These are phyloP conservation scores for Debaryomycetaceae sp. DNA, from an alignment of 1,139 yeast genomes.

Conservation along the genomic window DNA sequence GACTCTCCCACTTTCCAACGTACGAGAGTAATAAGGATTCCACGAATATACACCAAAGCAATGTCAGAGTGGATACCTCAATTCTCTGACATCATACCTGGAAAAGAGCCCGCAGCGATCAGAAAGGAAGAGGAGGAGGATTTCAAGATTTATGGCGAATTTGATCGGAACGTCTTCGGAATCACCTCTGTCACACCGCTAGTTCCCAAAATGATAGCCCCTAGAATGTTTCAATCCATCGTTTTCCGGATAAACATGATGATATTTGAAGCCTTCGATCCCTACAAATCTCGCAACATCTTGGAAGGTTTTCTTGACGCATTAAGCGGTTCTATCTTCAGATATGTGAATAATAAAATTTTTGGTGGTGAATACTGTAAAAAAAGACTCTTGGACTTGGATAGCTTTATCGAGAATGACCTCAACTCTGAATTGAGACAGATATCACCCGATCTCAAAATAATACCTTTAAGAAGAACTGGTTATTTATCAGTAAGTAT, in stretches of 20 bases:
- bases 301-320: constrained; percentile 43
- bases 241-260: constrained; percentile 43
- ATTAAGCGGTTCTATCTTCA: constrained; percentile 38
- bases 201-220: constrained; percentile 33
- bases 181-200: constrained; percentile 54
- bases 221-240: constrained; percentile 36
- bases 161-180: constrained; percentile 46
- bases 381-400: constrained; percentile 35
- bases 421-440: constrained; percentile 32
- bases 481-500: constrained; percentile 60
- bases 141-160: constrained; percentile 37
- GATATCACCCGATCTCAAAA: constrained; percentile 19
- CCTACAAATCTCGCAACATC: constrained; percentile 31
- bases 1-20: constrained; percentile 23
- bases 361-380: constrained; percentile 21
- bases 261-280: constrained; percentile 40
- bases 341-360: constrained; percentile 16
- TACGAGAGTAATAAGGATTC: constrained; percentile 64
- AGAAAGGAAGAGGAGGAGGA: constrained; percentile 10
- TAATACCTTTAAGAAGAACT: constrained; percentile 53
- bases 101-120: constrained; percentile 64
- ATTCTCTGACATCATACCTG: constrained; percentile 58
- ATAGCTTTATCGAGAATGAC: constrained; percentile 34
- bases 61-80: constrained; percentile 48
- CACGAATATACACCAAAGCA: constrained; percentile 40